Conservation (phyloP, 495 filamentous ascomycete species). For the Penicillium soppii region DNA sequence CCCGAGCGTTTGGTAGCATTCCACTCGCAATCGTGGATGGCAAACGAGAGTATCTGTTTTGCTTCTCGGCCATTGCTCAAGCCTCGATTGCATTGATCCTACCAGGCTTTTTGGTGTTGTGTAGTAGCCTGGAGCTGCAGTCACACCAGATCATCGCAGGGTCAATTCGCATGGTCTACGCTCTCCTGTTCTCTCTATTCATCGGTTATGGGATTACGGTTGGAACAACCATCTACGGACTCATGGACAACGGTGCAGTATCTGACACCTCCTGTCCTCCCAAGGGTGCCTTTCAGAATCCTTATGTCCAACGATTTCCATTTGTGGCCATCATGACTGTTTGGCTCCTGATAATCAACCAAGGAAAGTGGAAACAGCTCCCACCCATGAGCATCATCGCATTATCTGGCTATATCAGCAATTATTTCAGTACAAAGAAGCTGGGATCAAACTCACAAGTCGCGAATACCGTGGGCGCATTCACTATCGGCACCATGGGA, state of each 20-base stretch:
- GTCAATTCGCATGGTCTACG: constrained; percentile 89
- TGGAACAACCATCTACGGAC: constrained; percentile 82
- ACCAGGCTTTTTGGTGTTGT: constrained; percentile 81
- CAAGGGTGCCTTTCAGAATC: constrained; percentile 29
- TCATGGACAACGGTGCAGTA: constrained; percentile 70
- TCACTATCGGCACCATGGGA: constrained; percentile 76
- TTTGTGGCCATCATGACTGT: constrained; percentile 46
- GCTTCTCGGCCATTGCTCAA: constrained; percentile 87
- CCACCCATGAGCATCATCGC: constrained; percentile 80
- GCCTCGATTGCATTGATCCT: constrained; percentile 90
- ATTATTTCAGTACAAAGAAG: constrained; percentile 67
- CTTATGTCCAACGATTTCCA: constrained; percentile 48
- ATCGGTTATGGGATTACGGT: constrained; percentile 92
- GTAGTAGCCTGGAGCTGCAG: constrained; percentile 80
- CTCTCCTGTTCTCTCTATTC: constrained; percentile 89
- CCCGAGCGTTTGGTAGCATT: constrained; percentile 80
- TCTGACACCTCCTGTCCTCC: constrained; percentile 64
- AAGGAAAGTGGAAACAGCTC: constrained; percentile 85
- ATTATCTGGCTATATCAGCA: constrained; percentile 75
- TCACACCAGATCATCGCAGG: constrained; percentile 83
- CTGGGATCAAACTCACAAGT: constrained; percentile 79
- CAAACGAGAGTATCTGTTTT: constrained; percentile 62
- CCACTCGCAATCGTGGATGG: constrained; percentile 35
- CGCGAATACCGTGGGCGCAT: constrained; percentile 76
- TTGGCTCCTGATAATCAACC: constrained; percentile 79